Percentiles rank a stretch among this genome's conserved stretches.
These are phyloP conservation scores for Tylopilus vinaceipallidus DNA, from an alignment of 768 basidiomycete genomes.

Conservation along the genomic window DNA sequence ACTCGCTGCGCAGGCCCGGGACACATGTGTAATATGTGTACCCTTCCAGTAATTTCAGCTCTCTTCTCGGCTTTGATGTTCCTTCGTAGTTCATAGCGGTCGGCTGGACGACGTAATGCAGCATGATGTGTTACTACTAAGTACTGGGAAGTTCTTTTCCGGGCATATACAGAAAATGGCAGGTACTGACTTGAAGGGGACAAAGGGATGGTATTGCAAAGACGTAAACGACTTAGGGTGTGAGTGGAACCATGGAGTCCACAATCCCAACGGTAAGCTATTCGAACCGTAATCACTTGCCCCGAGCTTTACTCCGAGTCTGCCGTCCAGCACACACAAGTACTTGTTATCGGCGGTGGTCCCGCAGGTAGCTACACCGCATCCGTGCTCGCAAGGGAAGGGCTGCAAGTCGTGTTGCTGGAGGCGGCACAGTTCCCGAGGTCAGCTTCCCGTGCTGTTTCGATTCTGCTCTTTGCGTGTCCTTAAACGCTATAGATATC, in stretches of 20 bases:
- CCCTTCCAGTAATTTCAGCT: neutral
- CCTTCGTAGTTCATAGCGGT: neutral
- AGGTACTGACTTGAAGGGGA: no score
- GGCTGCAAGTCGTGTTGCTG: conserved; percentile 53
- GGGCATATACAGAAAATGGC: no score
- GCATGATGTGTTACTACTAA: no score
- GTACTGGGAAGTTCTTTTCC: no score
- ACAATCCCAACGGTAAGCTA: conserved; percentile 24
- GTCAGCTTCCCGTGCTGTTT: conserved; percentile 22
- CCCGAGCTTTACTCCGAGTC: neutral
- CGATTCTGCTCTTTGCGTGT: neutral
- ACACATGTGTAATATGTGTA: neutral
- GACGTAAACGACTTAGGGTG: no score
- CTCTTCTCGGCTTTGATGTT: conserved; percentile 1
- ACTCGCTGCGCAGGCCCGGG: no score
- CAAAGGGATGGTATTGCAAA: no score
- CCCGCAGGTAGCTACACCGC: conserved; percentile 60
- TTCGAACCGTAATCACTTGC: neutral
- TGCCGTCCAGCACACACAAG: conserved; percentile 23
- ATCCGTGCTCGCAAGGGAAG: conserved; percentile 53
- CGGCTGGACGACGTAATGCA: no score
- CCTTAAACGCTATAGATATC: conserved; percentile 34
- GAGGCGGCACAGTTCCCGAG: conserved; percentile 58
- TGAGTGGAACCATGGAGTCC: conserved; percentile 4
- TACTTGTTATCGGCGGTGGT: conserved; percentile 57